Evolutionary conservation across 1,139 yeast genomes (phyloP).

Genomic region (Zygoascus sp.): DNA sequence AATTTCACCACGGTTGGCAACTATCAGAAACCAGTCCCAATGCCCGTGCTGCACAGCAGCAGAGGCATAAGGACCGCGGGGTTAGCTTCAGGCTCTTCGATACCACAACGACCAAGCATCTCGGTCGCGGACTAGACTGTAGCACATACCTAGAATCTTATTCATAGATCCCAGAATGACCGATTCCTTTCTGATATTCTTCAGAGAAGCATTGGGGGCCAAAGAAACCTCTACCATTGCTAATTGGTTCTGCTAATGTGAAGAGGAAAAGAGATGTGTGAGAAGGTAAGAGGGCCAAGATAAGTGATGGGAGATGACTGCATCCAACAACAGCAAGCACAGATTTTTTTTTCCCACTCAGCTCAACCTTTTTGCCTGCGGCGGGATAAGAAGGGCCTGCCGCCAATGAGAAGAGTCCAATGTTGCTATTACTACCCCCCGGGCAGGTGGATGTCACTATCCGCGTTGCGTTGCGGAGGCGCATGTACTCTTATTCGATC

Average conservation of each 20-base stretch:
- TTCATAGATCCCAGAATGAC: slow-evolving; percentile 39
- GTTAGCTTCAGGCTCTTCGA: neutral
- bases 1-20: slow-evolving; percentile 95
- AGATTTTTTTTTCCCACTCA: neutral
- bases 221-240: slow-evolving; percentile 1
- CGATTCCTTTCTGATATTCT: slow-evolving; percentile 38
- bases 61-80: too few species aligned
- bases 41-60: neutral
- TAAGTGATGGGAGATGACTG: slow-evolving; percentile 5
- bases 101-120: neutral
- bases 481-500: too few species aligned
- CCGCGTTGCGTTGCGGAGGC: neutral
- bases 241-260: neutral
- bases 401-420: neutral
- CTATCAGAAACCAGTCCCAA: slow-evolving; percentile 35
- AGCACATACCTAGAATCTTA: slow-evolving; percentile 33
- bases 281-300: neutral
- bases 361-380: slow-evolving; percentile 1
- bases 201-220: slow-evolving; percentile 20
- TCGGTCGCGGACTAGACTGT: too few species aligned
- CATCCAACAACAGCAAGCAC: neutral
- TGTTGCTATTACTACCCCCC: neutral
- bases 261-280: neutral
- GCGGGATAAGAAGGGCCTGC: neutral
- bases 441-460: neutral